Percentiles rank a stretch among this genome's conserved stretches.
Evolutionary conservation across 345 rosid species (phyloP).

Genomic region (Hypericum perforatum): DNA sequence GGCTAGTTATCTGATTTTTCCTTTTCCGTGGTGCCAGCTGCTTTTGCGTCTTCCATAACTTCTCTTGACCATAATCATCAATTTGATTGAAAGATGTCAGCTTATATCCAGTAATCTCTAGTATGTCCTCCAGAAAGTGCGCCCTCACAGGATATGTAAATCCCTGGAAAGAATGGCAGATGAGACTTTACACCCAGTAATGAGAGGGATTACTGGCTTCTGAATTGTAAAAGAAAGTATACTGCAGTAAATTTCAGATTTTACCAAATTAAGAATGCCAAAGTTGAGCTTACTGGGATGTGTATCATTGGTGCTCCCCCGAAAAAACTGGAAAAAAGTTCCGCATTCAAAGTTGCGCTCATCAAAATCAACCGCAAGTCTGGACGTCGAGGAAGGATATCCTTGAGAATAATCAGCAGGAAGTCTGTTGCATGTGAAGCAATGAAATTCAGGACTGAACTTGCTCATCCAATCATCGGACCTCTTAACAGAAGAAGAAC

Average conservation of each 20-base stretch:
- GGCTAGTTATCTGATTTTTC: conserved; percentile 82
- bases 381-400: conserved; percentile 88
- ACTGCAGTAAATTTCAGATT: too few relatives aligned
- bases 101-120: conserved; percentile 88
- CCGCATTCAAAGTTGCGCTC: conserved; percentile 99
- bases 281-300: conserved; percentile 58
- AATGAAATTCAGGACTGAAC: background rate
- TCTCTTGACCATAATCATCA: conserved; percentile 99
- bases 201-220: too few relatives aligned
- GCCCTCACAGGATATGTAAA: conserved; percentile 80
- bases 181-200: background rate
- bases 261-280: conserved; percentile 4
- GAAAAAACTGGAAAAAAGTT: conserved; percentile 82
- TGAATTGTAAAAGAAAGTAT: too few relatives aligned
- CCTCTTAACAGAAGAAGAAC: background rate
- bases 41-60: conserved; percentile 87
- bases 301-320: conserved; percentile 87
- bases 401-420: conserved; percentile 87
- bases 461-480: too few relatives aligned
- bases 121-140: conserved; percentile 77
- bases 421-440: conserved; percentile 46
- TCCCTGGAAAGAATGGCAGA: conserved; percentile 42
- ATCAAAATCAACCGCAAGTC: conserved; percentile 90
- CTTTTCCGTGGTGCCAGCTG: conserved; percentile 83
- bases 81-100: conserved; percentile 82